Base-by-base conservation (phyloP, 306 rosid species). In the Cucumis melo region DNA sequence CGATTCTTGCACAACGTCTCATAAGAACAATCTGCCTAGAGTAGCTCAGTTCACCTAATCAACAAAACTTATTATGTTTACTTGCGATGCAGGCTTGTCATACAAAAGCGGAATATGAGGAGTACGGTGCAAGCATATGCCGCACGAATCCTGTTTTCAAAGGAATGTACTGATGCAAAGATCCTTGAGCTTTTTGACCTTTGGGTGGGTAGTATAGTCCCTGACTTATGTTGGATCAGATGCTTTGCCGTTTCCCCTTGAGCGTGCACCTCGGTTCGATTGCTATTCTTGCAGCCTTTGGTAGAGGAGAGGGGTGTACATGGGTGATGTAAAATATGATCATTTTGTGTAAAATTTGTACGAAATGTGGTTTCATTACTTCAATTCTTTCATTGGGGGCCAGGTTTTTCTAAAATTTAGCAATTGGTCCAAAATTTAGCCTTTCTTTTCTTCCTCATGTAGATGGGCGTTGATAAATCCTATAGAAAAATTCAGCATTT, bases 131-230 rank as follows among this genome's bases (percentile, higher is more conserved):
- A 27, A 89, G 99, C 87, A 95, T 95, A 79, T 95, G 99, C 80
- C 89, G 99, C 53, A 89, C 98, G 58, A 95, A 95, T 86, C 99
- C 99, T 44, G 96, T 95, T 83, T 95, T 95, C 92, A 95, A 92
- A 89, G 99, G 99, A 53, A 95, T 95, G 99, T 95, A 92, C 73
- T 95, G 86, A 89, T 74, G 83, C 85, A 29, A 77, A 62, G 80
- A 81, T n/a, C 73, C 46, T 83, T 65, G 75, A 72, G 76, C 81
- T 53, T 50, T 66, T 50, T 66, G 75, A 83, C 54, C 10, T 23
- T 38, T 70, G 20, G 61, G 75, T 32, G 36, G 36, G 70, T 5
- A 78, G 85, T 16, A n/a, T 76, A 70, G 46, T 64, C 81, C 77
- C 79, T 50, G 81, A 70, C 78, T 2, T 65, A 73, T 71, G 78